Evolutionary conservation across 2,329 filamentous ascomycete genomes (phyloP).

Genomic region (Xylariaceae sp.): DNA sequence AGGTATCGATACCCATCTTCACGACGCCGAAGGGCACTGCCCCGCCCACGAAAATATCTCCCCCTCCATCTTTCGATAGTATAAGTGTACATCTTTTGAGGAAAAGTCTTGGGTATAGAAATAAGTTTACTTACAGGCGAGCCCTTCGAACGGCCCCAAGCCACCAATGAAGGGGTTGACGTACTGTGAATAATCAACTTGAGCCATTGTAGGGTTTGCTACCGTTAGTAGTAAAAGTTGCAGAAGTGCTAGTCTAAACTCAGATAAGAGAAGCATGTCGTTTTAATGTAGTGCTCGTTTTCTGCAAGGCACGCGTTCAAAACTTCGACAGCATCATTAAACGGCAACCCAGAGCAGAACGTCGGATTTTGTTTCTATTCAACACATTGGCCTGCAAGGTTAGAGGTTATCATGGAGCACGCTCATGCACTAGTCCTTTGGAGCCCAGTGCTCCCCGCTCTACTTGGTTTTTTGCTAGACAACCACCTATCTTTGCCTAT

Average conservation of each 20-base stretch:
- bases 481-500: too few species aligned
- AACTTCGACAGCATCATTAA: too few species aligned
- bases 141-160: slow-evolving; percentile 13
- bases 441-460: too few species aligned
- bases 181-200: slow-evolving; percentile 41
- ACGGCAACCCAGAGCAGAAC: too few species aligned
- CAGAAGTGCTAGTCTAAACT: background rate
- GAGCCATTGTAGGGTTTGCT: background rate
- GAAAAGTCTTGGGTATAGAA: background rate
- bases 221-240: slow-evolving; percentile 1
- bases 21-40: slow-evolving; percentile 52
- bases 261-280: background rate
- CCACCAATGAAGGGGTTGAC: slow-evolving; percentile 57
- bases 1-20: slow-evolving; percentile 51
- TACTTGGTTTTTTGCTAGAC: too few species aligned
- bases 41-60: slow-evolving; percentile 52
- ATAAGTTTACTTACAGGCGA: slow-evolving; percentile 17
- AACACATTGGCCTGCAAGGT: too few species aligned
- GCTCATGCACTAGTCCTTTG: too few species aligned
- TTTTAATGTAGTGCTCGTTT: too few species aligned
- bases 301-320: too few species aligned
- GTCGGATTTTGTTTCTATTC: too few species aligned
- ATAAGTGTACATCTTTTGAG: background rate
- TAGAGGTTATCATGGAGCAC: too few species aligned
- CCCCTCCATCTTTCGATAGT: slow-evolving; percentile 45